Conservation (phyloP, 495 filamentous ascomycete genomes). For the Penicillium angulare region DNA sequence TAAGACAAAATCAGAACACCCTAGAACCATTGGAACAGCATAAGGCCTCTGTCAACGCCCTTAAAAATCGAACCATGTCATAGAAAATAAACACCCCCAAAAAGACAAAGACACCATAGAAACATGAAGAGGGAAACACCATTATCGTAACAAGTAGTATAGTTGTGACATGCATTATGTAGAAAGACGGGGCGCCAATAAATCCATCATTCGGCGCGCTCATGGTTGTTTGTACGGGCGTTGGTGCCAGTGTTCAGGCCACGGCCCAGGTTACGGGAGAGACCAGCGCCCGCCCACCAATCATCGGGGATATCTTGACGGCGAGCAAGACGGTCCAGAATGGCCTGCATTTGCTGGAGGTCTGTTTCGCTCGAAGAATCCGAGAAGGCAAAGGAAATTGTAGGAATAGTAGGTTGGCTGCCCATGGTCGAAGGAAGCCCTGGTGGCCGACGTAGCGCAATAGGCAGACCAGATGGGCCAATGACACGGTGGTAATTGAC, state of each 20-base stretch:
- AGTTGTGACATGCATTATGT: neutral
- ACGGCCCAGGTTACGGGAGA: slow-evolving; percentile 53
- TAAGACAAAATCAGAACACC: neutral
- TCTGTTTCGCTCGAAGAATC: slow-evolving; percentile 37
- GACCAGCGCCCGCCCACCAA: slow-evolving; percentile 73
- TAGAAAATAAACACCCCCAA: neutral
- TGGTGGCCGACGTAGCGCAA: slow-evolving; percentile 26
- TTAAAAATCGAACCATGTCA: neutral
- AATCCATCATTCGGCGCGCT: slow-evolving; percentile 1
- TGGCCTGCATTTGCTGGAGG: slow-evolving; percentile 63
- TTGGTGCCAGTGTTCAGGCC: slow-evolving; percentile 28
- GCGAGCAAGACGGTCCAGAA: slow-evolving; percentile 63
- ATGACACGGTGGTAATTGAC: slow-evolving; percentile 10
- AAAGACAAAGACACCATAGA: neutral
- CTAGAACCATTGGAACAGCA: neutral
- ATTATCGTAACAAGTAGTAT: slow-evolving; percentile 5
- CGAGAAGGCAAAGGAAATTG: slow-evolving; percentile 35
- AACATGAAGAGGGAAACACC: neutral
- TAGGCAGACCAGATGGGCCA: slow-evolving; percentile 12
- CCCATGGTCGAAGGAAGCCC: slow-evolving; percentile 36
- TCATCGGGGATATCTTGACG: slow-evolving; percentile 72
- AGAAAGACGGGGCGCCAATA: neutral
- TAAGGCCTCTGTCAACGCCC: slow-evolving; percentile 2
- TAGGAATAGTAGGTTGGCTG: slow-evolving; percentile 39
- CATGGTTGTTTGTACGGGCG: slow-evolving; percentile 18